Evolutionary conservation across 2,329 filamentous ascomycete genomes (phyloP).

Genomic region (Beauveria brongniartii): DNA sequence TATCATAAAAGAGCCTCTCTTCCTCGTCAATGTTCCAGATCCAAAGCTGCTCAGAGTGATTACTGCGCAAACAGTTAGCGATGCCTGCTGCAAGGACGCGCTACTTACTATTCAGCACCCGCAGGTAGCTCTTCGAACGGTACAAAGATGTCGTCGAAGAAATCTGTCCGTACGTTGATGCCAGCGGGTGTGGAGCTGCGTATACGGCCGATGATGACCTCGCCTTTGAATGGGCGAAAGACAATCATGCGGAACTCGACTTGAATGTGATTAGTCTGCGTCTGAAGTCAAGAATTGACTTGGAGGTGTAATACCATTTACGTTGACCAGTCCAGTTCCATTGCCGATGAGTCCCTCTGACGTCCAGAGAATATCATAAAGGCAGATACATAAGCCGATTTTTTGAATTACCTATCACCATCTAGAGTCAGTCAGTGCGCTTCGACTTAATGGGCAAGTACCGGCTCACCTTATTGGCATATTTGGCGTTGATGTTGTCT

Average conservation of each 20-base stretch:
- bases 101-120: slow-evolving; percentile 63
- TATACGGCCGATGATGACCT: slow-evolving; percentile 82
- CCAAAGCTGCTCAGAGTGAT: slow-evolving; percentile 71
- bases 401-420: slow-evolving; percentile 69
- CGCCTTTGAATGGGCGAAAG: slow-evolving; percentile 91
- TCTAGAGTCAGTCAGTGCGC: slow-evolving; percentile 2
- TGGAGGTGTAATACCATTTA: slow-evolving; percentile 58
- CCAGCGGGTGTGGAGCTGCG: slow-evolving; percentile 63
- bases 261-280: neutral
- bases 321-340: slow-evolving; percentile 84
- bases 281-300: neutral
- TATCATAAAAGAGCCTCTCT: slow-evolving; percentile 76
- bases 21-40: slow-evolving; percentile 68
- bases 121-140: slow-evolving; percentile 66
- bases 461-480: slow-evolving; percentile 69
- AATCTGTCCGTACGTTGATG: slow-evolving; percentile 75
- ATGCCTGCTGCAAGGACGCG: neutral
- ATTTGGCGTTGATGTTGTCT: slow-evolving; percentile 95
- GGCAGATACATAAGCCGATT: slow-evolving; percentile 84
- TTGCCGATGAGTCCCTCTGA: slow-evolving; percentile 93
- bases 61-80: slow-evolving; percentile 37
- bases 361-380: slow-evolving; percentile 83
- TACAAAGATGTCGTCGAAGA: slow-evolving; percentile 89
- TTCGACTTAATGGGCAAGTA: too few species aligned
- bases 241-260: slow-evolving; percentile 91